Percentiles rank a stretch among this genome's conserved stretches.
Evolutionary conservation across 2,329 filamentous ascomycete genomes (phyloP).

Genomic region (Colletotrichum endophyticum): DNA sequence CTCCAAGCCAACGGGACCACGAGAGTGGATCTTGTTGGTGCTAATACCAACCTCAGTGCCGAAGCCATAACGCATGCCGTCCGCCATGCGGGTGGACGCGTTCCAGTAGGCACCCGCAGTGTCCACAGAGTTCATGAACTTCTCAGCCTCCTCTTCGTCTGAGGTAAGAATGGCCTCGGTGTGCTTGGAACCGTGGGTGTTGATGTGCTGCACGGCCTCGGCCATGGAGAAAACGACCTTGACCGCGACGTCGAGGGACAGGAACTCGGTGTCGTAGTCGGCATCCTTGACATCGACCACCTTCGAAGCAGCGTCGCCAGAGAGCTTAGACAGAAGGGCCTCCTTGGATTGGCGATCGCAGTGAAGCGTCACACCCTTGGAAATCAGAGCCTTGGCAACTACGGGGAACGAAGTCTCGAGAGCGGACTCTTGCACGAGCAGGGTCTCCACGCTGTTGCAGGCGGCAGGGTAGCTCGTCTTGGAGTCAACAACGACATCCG

Average conservation of each 20-base stretch:
- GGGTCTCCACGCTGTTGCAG: conserved; percentile 92
- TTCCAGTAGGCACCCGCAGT: conserved; percentile 97
- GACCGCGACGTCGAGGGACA: conserved; percentile 83
- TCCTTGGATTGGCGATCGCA: conserved; percentile 76
- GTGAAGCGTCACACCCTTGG: conserved; percentile 79
- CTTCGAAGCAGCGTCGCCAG: conserved; percentile 35
- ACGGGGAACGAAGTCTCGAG: conserved; percentile 67
- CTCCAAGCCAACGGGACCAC: conserved; percentile 92
- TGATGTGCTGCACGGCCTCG: conserved; percentile 86
- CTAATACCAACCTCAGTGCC: conserved; percentile 98
- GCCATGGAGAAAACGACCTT: conserved; percentile 75
- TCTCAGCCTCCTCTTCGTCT: conserved; percentile 70
- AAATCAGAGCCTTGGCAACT: conserved; percentile 75
- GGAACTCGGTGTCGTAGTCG: conserved; percentile 90
- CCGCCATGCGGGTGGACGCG: conserved; percentile 89
- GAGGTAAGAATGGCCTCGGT: conserved; percentile 89
- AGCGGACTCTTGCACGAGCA: conserved; percentile 80
- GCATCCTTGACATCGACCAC: conserved; percentile 69
- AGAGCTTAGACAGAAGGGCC: conserved; percentile 52
- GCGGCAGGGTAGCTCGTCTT: conserved; percentile 95
- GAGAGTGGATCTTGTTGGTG: conserved; percentile 97
- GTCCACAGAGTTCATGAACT: conserved; percentile 86
- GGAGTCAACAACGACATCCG: conserved; percentile 82
- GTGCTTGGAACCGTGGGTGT: conserved; percentile 89
- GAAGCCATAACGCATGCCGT: conserved; percentile 97